These are phyloP conservation scores for Nemania bipapillata DNA, from an alignment of 2,329 filamentous ascomycete species.

Conservation along the genomic window DNA sequence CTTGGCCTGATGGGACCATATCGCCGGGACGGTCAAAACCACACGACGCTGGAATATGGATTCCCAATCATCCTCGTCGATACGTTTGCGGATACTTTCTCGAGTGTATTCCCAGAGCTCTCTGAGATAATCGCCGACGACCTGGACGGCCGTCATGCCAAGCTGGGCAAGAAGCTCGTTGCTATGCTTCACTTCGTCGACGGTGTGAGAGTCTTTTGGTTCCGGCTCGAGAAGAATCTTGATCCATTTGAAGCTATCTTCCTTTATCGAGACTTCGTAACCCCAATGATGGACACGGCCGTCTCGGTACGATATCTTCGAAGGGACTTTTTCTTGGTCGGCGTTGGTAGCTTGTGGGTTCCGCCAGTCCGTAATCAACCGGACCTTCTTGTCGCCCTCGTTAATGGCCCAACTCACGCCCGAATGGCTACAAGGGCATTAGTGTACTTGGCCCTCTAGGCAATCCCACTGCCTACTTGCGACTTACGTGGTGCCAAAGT, in stretches of 20 bases:
- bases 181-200: not conserved
- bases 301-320: not conserved
- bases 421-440: not conserved
- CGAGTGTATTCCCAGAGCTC: not conserved
- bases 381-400: not conserved
- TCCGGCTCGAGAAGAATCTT: not conserved
- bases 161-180: not conserved
- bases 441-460: not conserved
- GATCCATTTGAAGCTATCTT: constrained; percentile 2
- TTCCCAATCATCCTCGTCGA: not conserved
- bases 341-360: not conserved
- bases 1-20: not conserved
- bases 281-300: not conserved
- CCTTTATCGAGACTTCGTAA: not conserved
- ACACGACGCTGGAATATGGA: not conserved
- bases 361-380: not conserved
- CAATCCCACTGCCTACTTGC: not conserved
- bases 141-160: not conserved
- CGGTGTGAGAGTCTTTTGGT: not conserved
- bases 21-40: not conserved
- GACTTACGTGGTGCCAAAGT: not conserved
- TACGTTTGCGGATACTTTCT: not conserved
- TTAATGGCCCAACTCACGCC: not conserved
- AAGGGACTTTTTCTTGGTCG: not conserved
- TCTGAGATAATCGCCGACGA: not conserved